Base-by-base conservation (phyloP, 306 rosid genomes). In the Citrullus mucosospermus region DNA sequence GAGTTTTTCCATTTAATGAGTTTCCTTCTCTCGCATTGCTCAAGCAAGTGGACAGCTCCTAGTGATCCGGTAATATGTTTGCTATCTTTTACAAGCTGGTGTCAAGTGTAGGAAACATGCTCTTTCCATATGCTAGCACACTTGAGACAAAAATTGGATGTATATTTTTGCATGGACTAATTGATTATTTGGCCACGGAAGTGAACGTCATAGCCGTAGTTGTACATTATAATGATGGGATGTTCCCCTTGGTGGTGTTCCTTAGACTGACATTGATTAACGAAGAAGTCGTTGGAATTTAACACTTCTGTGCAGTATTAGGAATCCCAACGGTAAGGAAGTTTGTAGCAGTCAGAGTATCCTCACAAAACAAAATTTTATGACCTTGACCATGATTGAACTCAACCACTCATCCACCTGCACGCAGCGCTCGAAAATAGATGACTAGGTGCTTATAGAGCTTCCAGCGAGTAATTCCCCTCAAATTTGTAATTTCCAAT, bases 1-100 rank as follows among this genome's bases (percentile, higher is more conserved):
- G 98, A 95, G 84, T 90, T 92, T 84, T 95, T 95, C 83, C 98
- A 95, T 88, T 81, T 95, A 84, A 86, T 87, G 96, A 89, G 98
- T 85, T 95, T 95, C 87, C 91, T 95, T 82, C 97, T 95, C 78
- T 90, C 97, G 56, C 97, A 95, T 85, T 95, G 97, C 79, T 87
- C 87, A 34, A 85, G 86, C 97, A 88, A 88, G 88, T 95, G 98
- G 98, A 91, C 93, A 85, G 61, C 85, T 55, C 90, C 97, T 63
- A 81, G 81, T 75, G 97, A 95, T 88, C 96, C 89, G 97, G 98
- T 95, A 77, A 83, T 51, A 16, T 56, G 12, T 28, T 10, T 38
- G 62, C 67, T 53, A 34, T 63, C 63, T 32, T 10, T 32, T 62
- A 36, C 57, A 78, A 36, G 54, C 76, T 36, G 28, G 53, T 57